Evolutionary conservation across 768 basidiomycete species (phyloP), one percentile per base, ranked within the genome.

Genomic region (Tulasnella sp.): DNA sequence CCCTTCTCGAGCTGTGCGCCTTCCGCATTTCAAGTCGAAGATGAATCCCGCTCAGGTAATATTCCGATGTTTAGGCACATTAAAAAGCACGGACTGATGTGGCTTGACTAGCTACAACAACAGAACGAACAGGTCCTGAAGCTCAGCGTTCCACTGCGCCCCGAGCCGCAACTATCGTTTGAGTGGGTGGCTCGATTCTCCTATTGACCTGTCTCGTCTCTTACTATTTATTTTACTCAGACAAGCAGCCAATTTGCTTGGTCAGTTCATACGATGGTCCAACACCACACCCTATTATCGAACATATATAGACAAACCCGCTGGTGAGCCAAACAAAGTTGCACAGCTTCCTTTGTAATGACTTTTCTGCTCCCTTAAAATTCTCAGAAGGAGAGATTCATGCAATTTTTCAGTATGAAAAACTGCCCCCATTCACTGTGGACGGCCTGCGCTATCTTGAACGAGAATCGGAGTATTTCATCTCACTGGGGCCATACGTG

Each of bases 371-470:
- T 28, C 54, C 72, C 60, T 12, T 78, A 3, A 50, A 46, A 46
- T 18, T 72, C 44, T 40, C 37, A 93, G 94, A 94, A 83, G 93
- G 93, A 0, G 89, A 91, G 83, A 86, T 92, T 42, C 87, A 89
- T 48, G 89, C 95, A n/a, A 85, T 95, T 72, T 94, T 89, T 86
- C 86, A 94, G 73, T 34, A 82, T 72, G 90, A 90, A 24, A 54
- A 42, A 12, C 88, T 87, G 20, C 90, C 88, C 37, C 88, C 89
- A 3, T 93, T 93, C 84, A 94, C 93, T 31, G 89, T 88, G 80
- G 94, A 96, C 83, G 94, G 94, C 28, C 88, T 96, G 79, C 90
- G 93, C 60, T 96, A 89, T 84, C 91, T 92, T 82, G 94, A 95
- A 80, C 86, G 90, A 77, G 94, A 96, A 84, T 89, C 89, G 64